These are phyloP conservation scores for Neobulgaria alba DNA, from an alignment of 2,329 filamentous ascomycete genomes.

Conservation along the genomic window DNA sequence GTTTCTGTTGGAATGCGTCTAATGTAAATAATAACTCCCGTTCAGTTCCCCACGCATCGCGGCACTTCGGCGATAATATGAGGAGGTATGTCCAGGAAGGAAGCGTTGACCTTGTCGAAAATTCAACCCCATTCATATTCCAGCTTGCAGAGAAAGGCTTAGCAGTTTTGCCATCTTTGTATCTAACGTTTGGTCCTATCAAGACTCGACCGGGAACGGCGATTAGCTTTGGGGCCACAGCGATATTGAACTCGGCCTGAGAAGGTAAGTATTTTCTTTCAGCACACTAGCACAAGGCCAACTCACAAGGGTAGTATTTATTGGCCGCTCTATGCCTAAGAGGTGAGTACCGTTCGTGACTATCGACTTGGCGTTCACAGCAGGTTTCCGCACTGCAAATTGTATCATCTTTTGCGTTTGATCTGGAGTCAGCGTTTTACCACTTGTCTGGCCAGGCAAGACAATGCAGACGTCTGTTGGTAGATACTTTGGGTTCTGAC, in stretches of 20 bases:
- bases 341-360: conserved; percentile 44
- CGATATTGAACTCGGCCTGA: conserved; percentile 3
- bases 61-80: neutral
- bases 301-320: conserved; percentile 8
- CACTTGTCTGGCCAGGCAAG: conserved; percentile 52
- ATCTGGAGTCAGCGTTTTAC: conserved; percentile 44
- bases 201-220: conserved; percentile 65
- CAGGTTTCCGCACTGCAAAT: conserved; percentile 59
- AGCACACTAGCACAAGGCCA: neutral
- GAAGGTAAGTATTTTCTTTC: conserved; percentile 2
- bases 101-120: conserved; percentile 42
- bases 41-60: conserved; percentile 1
- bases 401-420: conserved; percentile 61
- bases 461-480: conserved; percentile 57
- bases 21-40: conserved; percentile 1
- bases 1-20: conserved; percentile 2
- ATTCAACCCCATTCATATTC: conserved; percentile 53
- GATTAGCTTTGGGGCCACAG: conserved; percentile 51
- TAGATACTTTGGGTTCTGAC: conserved; percentile 47
- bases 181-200: conserved; percentile 47
- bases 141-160: conserved; percentile 44
- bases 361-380: conserved; percentile 57
- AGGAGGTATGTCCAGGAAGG: conserved; percentile 35
- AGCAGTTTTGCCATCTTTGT: conserved; percentile 34
- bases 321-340: conserved; percentile 38